phyloP scores from a whole-genome alignment of 2,329 filamentous ascomycete species.

The Aphanocladium album region DNA sequence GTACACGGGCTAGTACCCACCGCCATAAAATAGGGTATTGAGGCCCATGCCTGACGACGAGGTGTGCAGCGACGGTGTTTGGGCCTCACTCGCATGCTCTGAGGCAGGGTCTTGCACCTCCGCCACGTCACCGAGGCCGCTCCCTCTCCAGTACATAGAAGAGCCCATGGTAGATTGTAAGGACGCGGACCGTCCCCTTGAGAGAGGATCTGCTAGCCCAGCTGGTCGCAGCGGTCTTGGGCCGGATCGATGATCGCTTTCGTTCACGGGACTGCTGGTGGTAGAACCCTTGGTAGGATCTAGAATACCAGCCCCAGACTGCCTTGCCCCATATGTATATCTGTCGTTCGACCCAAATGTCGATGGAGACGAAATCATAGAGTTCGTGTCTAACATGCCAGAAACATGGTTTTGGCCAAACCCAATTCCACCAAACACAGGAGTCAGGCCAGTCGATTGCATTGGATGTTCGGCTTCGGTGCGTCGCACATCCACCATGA shows the following conservation, averaged over 20 bases:
- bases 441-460: constrained; percentile 62
- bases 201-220: constrained; percentile 53
- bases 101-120: constrained; percentile 1
- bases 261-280: constrained; percentile 15
- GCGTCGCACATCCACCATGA: constrained; percentile 65
- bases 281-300: constrained; percentile 7
- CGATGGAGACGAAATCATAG: constrained; percentile 51
- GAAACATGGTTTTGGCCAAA: constrained; percentile 53
- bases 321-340: constrained; percentile 28
- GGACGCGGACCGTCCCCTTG: constrained; percentile 51
- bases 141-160: constrained; percentile 51
- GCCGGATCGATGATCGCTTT: constrained; percentile 31
- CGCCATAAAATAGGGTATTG: constrained; percentile 10
- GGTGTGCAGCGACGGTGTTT: constrained; percentile 1
- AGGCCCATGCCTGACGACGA: constrained; percentile 9
- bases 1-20: constrained; percentile 3
- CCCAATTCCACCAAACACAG: constrained; percentile 61
- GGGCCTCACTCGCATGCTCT: constrained; percentile 6
- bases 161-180: constrained; percentile 55
- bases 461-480: constrained; percentile 60
- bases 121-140: constrained; percentile 6
- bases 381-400: constrained; percentile 49
- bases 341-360: constrained; percentile 36
- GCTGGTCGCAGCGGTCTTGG: constrained; percentile 53
- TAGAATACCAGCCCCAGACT: constrained; percentile 39